Evolutionary conservation across 208 protist genomes (phyloP).

Genomic region (Vickermania spadyakhi): DNA sequence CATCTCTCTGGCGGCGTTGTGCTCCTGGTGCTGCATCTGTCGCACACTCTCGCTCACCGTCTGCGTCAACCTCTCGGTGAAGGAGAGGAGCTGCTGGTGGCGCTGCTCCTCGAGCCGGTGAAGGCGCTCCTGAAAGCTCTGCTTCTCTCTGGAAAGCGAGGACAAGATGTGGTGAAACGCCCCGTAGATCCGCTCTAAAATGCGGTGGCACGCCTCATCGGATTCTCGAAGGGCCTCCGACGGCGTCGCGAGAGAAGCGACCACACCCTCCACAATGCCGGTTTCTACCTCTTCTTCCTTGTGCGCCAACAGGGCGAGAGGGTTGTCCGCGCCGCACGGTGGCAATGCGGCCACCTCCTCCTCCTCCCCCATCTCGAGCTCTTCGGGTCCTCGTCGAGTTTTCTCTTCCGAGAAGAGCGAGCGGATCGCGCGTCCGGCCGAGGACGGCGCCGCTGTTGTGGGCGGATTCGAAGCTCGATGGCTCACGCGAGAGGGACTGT

Average conservation of each 20-base stretch:
- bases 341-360: neutral
- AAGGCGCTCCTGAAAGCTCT: constrained; percentile 1
- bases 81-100: neutral
- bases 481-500: no score
- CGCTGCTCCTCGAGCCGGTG: neutral
- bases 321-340: neutral
- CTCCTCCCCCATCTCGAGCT: no score
- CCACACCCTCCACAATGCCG: neutral
- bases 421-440: no score
- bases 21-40: constrained; percentile 7
- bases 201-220: constrained; percentile 23
- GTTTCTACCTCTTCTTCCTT: neutral
- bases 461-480: no score
- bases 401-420: no score
- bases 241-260: neutral
- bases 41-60: constrained; percentile 7
- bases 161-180: constrained; percentile 7
- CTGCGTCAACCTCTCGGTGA: constrained; percentile 2
- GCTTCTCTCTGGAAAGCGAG: neutral
- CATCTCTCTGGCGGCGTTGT: constrained; percentile 6
- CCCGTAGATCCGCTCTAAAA: constrained; percentile 13
- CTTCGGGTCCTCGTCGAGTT: no score
- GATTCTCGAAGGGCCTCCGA: constrained; percentile 11
- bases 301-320: neutral
- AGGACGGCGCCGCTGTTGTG: no score